Evolutionary conservation across 441 rosid genomes (phyloP).

Genomic region (Breynia disticha): DNA sequence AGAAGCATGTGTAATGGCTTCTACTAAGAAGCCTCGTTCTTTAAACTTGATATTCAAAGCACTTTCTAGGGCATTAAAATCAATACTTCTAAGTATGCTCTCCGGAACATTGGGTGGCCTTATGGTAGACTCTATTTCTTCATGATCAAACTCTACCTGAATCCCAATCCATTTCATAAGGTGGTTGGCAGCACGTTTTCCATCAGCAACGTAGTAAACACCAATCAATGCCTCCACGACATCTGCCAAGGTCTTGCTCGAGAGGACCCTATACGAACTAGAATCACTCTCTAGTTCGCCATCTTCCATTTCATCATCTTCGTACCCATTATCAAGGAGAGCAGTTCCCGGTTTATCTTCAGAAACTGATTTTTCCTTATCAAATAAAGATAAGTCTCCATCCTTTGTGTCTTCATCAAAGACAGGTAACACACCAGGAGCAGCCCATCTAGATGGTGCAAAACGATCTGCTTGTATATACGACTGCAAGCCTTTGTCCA

Average conservation of each 20-base stretch:
- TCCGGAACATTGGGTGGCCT: conserved; percentile 59
- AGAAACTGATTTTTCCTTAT: conserved; percentile 35
- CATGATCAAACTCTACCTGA: conserved; percentile 70
- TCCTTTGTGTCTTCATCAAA: conserved; percentile 93
- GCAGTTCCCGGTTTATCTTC: conserved; percentile 23
- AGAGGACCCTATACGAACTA: conserved; percentile 90
- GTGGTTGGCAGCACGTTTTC: conserved; percentile 84
- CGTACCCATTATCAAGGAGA: conserved; percentile 27
- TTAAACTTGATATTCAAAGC: conserved; percentile 56
- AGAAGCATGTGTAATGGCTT: conserved; percentile 97
- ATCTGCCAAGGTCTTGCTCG: conserved; percentile 97
- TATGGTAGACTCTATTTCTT: conserved; percentile 33
- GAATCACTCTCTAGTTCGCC: conserved; percentile 94
- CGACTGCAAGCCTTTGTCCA: conserved; percentile 82
- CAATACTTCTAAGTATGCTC: conserved; percentile 66
- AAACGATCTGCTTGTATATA: conserved; percentile 98
- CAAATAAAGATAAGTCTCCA: conserved; percentile 69
- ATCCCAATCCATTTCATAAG: conserved; percentile 97
- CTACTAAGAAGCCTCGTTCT: conserved; percentile 61
- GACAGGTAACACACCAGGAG: conserved; percentile 97
- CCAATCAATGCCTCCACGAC: conserved; percentile 98
- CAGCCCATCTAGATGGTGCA: conserved; percentile 99
- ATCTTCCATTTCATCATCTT: conserved; percentile 82
- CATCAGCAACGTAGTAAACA: conserved; percentile 91
- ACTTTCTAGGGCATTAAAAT: conserved; percentile 69